These are phyloP conservation scores for Sphaerosporella brunnea DNA, from an alignment of 495 filamentous ascomycete genomes.

Conservation along the genomic window DNA sequence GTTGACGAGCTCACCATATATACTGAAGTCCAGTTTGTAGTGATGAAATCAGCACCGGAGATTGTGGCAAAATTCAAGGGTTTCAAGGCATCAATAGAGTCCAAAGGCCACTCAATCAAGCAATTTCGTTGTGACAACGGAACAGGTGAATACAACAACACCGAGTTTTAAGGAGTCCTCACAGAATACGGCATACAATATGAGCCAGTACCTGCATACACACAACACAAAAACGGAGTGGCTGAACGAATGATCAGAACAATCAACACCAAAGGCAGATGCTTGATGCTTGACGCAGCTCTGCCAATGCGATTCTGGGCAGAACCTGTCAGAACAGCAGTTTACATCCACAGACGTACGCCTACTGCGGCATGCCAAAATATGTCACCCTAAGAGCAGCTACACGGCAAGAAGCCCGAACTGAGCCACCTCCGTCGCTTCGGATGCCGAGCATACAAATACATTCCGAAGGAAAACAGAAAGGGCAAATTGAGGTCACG, in stretches of 20 bases:
- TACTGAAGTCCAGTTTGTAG: too few relatives aligned
- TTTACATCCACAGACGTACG: conserved; percentile 2
- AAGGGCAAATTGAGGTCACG: too few relatives aligned
- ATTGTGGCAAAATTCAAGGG: too few relatives aligned
- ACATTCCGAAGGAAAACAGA: too few relatives aligned
- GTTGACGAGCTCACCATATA: too few relatives aligned
- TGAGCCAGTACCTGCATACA: conserved; percentile 2
- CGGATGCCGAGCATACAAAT: not conserved
- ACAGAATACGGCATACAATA: not conserved
- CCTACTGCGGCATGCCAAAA: not conserved
- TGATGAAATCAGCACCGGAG: too few relatives aligned
- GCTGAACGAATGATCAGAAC: conserved; percentile 6
- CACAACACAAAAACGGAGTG: conserved; percentile 6
- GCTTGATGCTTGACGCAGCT: not conserved
- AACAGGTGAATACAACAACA: too few relatives aligned
- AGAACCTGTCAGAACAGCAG: not conserved
- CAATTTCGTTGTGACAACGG: conserved; percentile 6
- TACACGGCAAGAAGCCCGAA: not conserved
- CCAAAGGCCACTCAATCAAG: not conserved
- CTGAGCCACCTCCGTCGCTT: conserved; percentile 6
- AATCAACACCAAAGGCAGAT: not conserved
- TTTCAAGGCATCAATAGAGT: too few relatives aligned
- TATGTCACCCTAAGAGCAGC: conserved; percentile 1
- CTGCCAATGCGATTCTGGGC: conserved; percentile 4
- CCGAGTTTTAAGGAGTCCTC: not conserved